Percentiles rank a stretch among this genome's conserved stretches.
phyloP scores from a whole-genome alignment of 2,329 filamentous ascomycete genomes.

The Arthrobotrys musiformis region DNA sequence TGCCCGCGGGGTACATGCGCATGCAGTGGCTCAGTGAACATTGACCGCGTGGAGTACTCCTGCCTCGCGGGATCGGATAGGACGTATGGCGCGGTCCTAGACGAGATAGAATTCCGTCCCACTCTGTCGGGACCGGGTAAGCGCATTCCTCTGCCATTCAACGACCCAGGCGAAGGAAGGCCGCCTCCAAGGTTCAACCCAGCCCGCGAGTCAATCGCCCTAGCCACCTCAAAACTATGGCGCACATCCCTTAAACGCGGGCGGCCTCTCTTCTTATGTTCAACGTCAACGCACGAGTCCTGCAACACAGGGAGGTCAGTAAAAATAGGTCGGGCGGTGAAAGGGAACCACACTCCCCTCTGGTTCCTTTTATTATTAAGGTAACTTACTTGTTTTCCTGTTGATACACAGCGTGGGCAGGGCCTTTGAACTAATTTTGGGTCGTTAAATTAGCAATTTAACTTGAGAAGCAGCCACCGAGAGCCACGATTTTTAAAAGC shows the following conservation, averaged over 20 bases:
- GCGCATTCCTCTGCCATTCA: slow-evolving; percentile 53
- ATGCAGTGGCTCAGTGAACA: slow-evolving; percentile 65
- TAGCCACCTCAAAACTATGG: slow-evolving; percentile 62
- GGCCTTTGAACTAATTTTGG: slow-evolving; percentile 73
- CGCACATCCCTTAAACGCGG: slow-evolving; percentile 79
- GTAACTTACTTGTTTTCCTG: slow-evolving; percentile 73
- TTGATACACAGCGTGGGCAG: slow-evolving; percentile 79
- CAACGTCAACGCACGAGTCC: slow-evolving; percentile 82
- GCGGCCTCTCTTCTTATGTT: slow-evolving; percentile 84
- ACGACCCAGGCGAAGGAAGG: slow-evolving; percentile 46
- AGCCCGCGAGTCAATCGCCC: slow-evolving; percentile 56
- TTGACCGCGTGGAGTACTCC: slow-evolving; percentile 45
- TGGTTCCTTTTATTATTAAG: background rate
- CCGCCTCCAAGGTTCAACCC: slow-evolving; percentile 50
- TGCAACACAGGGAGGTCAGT: slow-evolving; percentile 63
- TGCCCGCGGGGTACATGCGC: slow-evolving; percentile 65
- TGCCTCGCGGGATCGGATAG: slow-evolving; percentile 52
- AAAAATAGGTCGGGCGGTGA: background rate
- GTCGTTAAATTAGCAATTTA: slow-evolving; percentile 20
- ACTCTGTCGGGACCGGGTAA: slow-evolving; percentile 53
- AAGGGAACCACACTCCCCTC: background rate
- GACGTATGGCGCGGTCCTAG: slow-evolving; percentile 53
- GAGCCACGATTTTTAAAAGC: slow-evolving; percentile 17
- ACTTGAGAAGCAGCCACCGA: slow-evolving; percentile 43
- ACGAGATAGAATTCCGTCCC: slow-evolving; percentile 54